A percentile compares a stretch with the other conserved stretches of the same genome.
phyloP scores from a whole-genome alignment of 805 yeast species.

The Kregervanrija delftensis region DNA sequence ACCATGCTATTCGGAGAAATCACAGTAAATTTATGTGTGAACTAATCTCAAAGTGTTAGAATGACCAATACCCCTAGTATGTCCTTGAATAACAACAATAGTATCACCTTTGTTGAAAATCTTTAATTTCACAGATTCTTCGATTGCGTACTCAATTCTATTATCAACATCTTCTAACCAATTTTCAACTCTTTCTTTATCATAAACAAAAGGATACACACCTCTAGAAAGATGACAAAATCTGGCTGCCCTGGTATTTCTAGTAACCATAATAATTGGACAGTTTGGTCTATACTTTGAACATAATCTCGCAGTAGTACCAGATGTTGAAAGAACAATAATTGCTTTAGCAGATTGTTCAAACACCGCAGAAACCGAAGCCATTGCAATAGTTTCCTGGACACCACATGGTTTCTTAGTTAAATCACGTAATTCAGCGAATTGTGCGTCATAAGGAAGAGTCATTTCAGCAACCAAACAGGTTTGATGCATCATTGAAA shows the following conservation, averaged over 20 bases:
- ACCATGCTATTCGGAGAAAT: too few species aligned
- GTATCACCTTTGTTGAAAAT: constrained; percentile 82
- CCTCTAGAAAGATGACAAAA: constrained; percentile 96
- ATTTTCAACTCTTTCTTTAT: constrained; percentile 56
- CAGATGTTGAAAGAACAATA: constrained; percentile 91
- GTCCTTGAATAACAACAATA: constrained; percentile 94
- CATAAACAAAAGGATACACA: constrained; percentile 93
- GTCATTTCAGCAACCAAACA: constrained; percentile 95
- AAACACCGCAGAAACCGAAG: constrained; percentile 93
- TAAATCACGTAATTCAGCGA: constrained; percentile 81
- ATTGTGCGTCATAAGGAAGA: constrained; percentile 74
- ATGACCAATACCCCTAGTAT: constrained; percentile 98
- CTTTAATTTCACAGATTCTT: constrained; percentile 81
- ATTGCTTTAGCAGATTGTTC: constrained; percentile 97
- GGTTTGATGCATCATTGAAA: constrained; percentile 98
- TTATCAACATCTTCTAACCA: constrained; percentile 97
- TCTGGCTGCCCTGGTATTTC: constrained; percentile 91
- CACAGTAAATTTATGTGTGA: constrained; percentile 4
- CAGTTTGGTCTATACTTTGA: constrained; percentile 97
- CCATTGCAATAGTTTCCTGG: constrained; percentile 93
- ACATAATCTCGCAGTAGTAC: constrained; percentile 90
- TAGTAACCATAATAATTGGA: constrained; percentile 96
- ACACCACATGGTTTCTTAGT: constrained; percentile 87
- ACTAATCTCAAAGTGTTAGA: constrained; percentile 92
- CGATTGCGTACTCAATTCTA: constrained; percentile 89